Conservation (phyloP, 106 monocot species). For the Acorus gramineus region DNA sequence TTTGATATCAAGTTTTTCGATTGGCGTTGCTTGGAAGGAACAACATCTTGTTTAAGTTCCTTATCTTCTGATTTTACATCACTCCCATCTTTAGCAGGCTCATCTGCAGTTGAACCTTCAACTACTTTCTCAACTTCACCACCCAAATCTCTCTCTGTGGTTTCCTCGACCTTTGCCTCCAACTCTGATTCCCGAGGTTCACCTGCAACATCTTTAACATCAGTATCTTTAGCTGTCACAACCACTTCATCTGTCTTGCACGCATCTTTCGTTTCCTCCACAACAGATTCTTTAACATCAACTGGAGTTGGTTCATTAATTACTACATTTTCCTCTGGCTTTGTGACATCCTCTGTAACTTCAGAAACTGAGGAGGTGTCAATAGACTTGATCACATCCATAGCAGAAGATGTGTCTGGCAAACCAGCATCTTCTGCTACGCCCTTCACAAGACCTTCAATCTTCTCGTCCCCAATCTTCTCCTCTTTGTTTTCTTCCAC, state of each 20-base stretch:
- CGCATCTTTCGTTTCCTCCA: not conserved
- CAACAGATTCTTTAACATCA: too few relatives aligned
- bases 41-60: conserved; percentile 6
- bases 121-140: conserved; percentile 5
- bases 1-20: conserved; percentile 38
- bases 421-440: too few relatives aligned
- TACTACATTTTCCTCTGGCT: too few relatives aligned
- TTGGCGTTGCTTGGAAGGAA: conserved; percentile 17
- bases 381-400: too few relatives aligned
- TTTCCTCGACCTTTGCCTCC: not conserved
- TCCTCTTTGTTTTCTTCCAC: too few relatives aligned
- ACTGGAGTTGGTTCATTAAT: too few relatives aligned
- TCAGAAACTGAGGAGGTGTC: too few relatives aligned
- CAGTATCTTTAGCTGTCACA: not conserved
- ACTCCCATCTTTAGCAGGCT: conserved; percentile 4
- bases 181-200: not conserved
- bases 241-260: not conserved
- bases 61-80: conserved; percentile 7
- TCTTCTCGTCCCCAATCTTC: too few relatives aligned
- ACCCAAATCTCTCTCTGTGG: conserved; percentile 1
- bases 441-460: too few relatives aligned
- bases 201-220: not conserved
- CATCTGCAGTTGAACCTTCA: conserved; percentile 2
- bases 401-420: too few relatives aligned
- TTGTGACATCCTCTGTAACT: too few relatives aligned